These are phyloP conservation scores for Bimuria novae-zelandiae DNA, from an alignment of 2,329 filamentous ascomycete species.

Conservation along the genomic window DNA sequence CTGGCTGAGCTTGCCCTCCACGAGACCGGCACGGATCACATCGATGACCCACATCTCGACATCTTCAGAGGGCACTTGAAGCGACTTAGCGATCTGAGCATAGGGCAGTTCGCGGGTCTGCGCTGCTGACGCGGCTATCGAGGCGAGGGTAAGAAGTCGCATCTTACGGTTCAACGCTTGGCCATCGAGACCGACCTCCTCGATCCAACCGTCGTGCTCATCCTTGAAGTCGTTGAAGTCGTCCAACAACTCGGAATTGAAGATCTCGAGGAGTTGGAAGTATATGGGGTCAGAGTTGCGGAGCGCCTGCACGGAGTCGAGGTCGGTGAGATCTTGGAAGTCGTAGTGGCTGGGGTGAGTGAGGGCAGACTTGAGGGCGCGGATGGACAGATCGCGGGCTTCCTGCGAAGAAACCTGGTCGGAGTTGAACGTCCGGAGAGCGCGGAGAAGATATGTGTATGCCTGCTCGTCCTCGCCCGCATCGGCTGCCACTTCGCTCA, in stretches of 20 bases:
- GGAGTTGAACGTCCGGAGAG: conserved; percentile 75
- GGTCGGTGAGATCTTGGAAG: conserved; percentile 72
- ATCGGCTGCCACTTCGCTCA: conserved; percentile 80
- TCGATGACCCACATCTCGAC: conserved; percentile 99
- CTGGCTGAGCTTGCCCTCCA: conserved; percentile 96
- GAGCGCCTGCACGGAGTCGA: conserved; percentile 82
- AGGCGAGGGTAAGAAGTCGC: conserved; percentile 90
- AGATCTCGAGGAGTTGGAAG: conserved; percentile 92
- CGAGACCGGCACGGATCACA: conserved; percentile 90
- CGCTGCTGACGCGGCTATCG: conserved; percentile 76
- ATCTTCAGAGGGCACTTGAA: conserved; percentile 80
- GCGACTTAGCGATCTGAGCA: conserved; percentile 77
- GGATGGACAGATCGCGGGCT: conserved; percentile 63
- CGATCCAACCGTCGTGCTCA: conserved; percentile 84
- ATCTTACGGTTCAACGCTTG: conserved; percentile 89
- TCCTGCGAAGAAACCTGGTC: conserved; percentile 60
- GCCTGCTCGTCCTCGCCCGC: conserved; percentile 76
- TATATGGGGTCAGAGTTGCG: conserved; percentile 81
- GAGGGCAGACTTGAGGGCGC: conserved; percentile 70
- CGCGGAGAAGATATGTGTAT: conserved; percentile 74
- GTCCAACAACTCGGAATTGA: conserved; percentile 90
- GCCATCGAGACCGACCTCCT: conserved; percentile 73
- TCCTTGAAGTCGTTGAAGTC: conserved; percentile 96
- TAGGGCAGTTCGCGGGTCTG: conserved; percentile 89
- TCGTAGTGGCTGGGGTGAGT: conserved; percentile 69